Conservation (phyloP, 1,284 basidiomycete genomes). For the Austroboletus niveus region DNA sequence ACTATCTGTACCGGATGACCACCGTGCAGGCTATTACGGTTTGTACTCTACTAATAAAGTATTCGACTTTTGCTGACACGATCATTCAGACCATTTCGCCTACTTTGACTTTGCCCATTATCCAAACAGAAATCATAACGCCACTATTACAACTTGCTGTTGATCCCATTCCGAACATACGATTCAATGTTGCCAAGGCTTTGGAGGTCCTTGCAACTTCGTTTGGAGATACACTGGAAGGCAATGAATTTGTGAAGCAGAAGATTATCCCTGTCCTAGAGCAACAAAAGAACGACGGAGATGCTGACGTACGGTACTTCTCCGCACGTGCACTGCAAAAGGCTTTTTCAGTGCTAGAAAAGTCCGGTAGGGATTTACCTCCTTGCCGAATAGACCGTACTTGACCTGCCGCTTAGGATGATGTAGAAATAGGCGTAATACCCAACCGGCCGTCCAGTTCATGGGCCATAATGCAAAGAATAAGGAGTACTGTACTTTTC, state of each 20-base stretch:
- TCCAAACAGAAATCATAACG: constrained; percentile 84
- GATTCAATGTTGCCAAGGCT: constrained; percentile 98
- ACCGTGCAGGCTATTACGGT: constrained; percentile 99
- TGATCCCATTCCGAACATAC: constrained; percentile 98
- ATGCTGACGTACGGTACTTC: constrained; percentile 95
- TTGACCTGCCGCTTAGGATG: constrained; percentile 17
- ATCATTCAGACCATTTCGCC: constrained; percentile 84
- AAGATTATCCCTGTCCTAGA: constrained; percentile 84
- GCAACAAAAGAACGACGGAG: constrained; percentile 85
- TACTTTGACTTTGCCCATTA: constrained; percentile 84
- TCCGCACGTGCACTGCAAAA: constrained; percentile 71
- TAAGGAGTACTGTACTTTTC: constrained; percentile 36
- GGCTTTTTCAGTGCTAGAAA: constrained; percentile 32
- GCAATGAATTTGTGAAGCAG: constrained; percentile 70
- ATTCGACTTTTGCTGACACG: constrained; percentile 8
- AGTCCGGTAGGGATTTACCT: constrained; percentile 23
- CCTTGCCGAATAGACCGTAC: background rate
- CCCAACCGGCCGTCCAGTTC: constrained; percentile 25
- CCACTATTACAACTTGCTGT: constrained; percentile 82
- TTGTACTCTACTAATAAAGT: constrained; percentile 31
- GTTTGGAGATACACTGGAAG: constrained; percentile 67
- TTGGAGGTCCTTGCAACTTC: constrained; percentile 83
- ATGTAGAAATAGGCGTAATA: constrained; percentile 27
- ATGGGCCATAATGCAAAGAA: constrained; percentile 20
- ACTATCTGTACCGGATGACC: constrained; percentile 98